Base-by-base conservation (phyloP, 441 rosid species). In the Euphorbia corollata region DNA sequence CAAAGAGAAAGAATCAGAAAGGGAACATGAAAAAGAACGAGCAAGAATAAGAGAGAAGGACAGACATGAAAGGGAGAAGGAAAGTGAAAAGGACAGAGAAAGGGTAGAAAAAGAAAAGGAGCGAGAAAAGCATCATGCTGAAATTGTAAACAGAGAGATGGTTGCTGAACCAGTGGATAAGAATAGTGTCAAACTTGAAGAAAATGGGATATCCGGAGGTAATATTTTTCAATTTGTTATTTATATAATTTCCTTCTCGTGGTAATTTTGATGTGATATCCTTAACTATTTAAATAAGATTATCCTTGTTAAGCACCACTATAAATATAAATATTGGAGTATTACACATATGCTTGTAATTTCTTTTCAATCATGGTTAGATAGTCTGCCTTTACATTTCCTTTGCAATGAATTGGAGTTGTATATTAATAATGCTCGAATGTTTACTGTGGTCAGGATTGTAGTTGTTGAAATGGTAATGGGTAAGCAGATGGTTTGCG, bases 181-280 rank as follows among this genome's bases (percentile, higher is more conserved):
- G 78, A 80, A 67, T 71, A 77, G 58, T 74, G 73, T 58, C 68
- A 81, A 70, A 56, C 81, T 72, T 50, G 88, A 79, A 69, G 96
- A 85, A 74, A 84, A 85, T 82, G 91, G 84, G 65, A 78, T 64
- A 61, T 75, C 83, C 77, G 83, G 73, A 64, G 91, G 96, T 86
- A 69, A 70, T 57, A 3, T 47, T 23, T 60, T 73, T 64, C 30
- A 8, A 8, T 59, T 11, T 22, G 50, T 53, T n/a, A 12, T 47
- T 59, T 22, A 30, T 34, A 41, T 22, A 1, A 5, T 16, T 18
- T 24, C n/a, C 64, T 24, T 20, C 19, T 3, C 51, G 2, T 16
- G 23, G 23, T 38, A 3, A 27, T 20, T 3, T 30, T 53, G 20
- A 51, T 18, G 16, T 54, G n/a, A 24, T 57, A 23, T 7, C 0